These are phyloP conservation scores for Neofusicoccum cordaticola DNA, from an alignment of 2,329 filamentous ascomycete species.

Conservation along the genomic window DNA sequence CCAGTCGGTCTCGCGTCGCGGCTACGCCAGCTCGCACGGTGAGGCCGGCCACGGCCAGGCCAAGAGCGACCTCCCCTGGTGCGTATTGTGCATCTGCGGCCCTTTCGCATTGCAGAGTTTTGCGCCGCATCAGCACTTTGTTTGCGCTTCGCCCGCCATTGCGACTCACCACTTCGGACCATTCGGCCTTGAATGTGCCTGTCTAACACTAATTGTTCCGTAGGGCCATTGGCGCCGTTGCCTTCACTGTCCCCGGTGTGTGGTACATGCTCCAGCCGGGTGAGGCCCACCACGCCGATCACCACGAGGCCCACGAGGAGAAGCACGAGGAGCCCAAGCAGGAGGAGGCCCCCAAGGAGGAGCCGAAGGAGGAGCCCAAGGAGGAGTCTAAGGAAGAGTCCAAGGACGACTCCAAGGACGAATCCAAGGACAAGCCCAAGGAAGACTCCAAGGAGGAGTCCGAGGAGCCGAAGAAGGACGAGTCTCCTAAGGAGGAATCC, in stretches of 20 bases:
- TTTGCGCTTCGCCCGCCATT: background rate
- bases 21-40: constrained; percentile 37
- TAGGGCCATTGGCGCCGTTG: constrained; percentile 38
- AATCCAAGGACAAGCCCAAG: constrained; percentile 25
- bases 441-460: constrained; percentile 24
- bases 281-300: constrained; percentile 36
- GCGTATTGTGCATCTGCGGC: constrained; percentile 18
- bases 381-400: constrained; percentile 26
- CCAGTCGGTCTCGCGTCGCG: constrained; percentile 32
- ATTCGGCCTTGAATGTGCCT: background rate
- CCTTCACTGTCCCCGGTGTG: constrained; percentile 36
- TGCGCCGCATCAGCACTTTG: background rate
- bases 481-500: constrained; percentile 27
- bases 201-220: background rate
- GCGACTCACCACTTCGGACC: background rate
- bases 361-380: constrained; percentile 29
- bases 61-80: constrained; percentile 43
- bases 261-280: constrained; percentile 29
- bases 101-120: background rate
- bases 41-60: constrained; percentile 25
- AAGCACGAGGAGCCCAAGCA: constrained; percentile 20
- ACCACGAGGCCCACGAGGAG: constrained; percentile 32
- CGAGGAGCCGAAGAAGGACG: constrained; percentile 26
- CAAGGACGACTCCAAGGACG: constrained; percentile 23
- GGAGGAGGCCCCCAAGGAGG: constrained; percentile 24